phyloP scores from a whole-genome alignment of 805 yeast genomes.

The Priceomyces haplophilus region DNA sequence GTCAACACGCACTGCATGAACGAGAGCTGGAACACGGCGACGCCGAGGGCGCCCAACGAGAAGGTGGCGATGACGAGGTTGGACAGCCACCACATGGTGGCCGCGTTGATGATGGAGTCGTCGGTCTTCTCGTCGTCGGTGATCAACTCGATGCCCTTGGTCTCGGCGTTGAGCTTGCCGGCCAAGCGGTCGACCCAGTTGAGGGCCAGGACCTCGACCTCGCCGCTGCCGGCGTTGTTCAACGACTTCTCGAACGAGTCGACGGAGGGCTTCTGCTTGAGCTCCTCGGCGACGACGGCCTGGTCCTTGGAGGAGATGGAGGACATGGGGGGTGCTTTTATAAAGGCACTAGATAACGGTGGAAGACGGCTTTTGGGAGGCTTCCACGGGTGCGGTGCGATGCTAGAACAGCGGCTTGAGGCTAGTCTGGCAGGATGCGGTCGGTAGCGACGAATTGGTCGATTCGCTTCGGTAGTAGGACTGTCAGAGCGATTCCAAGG shows the following conservation, averaged over 20 bases:
- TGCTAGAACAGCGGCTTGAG: too few species aligned
- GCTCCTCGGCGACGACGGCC: not conserved
- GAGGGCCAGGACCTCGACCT: conserved; percentile 22
- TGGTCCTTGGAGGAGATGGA: not conserved
- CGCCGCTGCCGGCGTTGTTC: conserved; percentile 10
- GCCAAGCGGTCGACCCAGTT: conserved; percentile 32
- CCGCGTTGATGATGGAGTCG: conserved; percentile 62
- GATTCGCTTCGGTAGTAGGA: not conserved
- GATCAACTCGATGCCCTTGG: conserved; percentile 76
- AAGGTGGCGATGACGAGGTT: conserved; percentile 83
- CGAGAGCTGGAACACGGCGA: conserved; percentile 60
- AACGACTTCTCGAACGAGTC: conserved; percentile 5
- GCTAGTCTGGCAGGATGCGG: too few species aligned
- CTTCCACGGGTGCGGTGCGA: too few species aligned
- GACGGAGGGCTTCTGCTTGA: conserved; percentile 5
- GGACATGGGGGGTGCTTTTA: not conserved
- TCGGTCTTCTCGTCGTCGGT: conserved; percentile 77
- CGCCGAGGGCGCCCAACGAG: conserved; percentile 65
- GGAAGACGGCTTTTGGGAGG: too few species aligned
- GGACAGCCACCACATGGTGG: conserved; percentile 89
- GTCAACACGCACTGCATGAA: conserved; percentile 69
- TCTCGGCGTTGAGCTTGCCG: conserved; percentile 38
- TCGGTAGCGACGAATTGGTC: not conserved
- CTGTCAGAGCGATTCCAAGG: not conserved
- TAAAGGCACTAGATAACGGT: not conserved